A percentile compares a stretch with the other conserved stretches of the same genome.
phyloP scores from a whole-genome alignment of 202 grass and related monocot genomes.

The Panicum virgatum region DNA sequence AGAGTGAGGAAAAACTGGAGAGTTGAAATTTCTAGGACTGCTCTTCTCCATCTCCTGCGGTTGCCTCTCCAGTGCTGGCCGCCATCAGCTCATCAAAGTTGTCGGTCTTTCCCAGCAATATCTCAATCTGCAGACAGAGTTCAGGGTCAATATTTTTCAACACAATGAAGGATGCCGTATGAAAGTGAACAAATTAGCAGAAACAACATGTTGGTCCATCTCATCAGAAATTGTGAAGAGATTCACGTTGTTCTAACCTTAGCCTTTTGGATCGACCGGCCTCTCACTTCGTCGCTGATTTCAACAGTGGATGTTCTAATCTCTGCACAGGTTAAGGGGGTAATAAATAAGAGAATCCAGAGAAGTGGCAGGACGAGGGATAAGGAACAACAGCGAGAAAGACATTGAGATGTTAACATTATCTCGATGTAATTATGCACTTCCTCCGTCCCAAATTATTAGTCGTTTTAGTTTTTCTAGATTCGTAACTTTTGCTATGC shows the following conservation, averaged over 20 bases:
- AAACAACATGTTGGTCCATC: background rate
- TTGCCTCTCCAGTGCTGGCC: constrained; percentile 42
- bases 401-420: background rate
- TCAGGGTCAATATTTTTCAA: background rate
- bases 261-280: constrained; percentile 60
- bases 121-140: constrained; percentile 52
- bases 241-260: constrained; percentile 49
- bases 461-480: no score
- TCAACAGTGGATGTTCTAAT: constrained; percentile 75
- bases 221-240: background rate
- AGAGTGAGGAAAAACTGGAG: background rate
- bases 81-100: constrained; percentile 78
- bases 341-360: background rate
- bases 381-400: background rate
- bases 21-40: constrained; percentile 31
- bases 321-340: constrained; percentile 29
- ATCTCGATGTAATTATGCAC: background rate
- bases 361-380: background rate
- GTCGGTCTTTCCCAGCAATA: constrained; percentile 57
- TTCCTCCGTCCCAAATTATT: no score
- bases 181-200: constrained; percentile 5
- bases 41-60: constrained; percentile 32
- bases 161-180: background rate
- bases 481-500: no score
- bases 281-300: constrained; percentile 54